phyloP scores from a whole-genome alignment of 306 rosid genomes.

The Trifolium dubium region DNA sequence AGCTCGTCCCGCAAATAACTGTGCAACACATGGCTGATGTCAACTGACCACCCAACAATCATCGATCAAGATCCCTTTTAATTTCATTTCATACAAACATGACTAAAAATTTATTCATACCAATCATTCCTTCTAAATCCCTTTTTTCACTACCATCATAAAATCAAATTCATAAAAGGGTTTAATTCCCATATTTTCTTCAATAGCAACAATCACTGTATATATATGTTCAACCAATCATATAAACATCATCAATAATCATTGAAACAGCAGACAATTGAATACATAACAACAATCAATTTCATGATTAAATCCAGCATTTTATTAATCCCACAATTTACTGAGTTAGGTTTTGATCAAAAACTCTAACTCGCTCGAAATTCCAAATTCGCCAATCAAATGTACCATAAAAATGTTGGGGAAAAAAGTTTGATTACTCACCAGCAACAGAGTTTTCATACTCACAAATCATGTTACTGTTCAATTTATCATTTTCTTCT shows the following conservation, averaged over 20 bases:
- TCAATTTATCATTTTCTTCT: not conserved
- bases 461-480: not conserved
- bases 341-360: not conserved
- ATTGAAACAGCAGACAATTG: not conserved
- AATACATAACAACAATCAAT: not conserved
- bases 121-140: not conserved
- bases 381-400: not conserved
- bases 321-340: not conserved
- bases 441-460: not conserved
- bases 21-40: conserved; percentile 7
- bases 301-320: not conserved
- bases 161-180: not conserved
- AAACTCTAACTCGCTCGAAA: not conserved
- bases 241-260: not conserved
- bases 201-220: not conserved
- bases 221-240: conserved; percentile 3
- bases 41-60: conserved; percentile 12
- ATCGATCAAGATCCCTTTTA: not conserved
- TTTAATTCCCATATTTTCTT: not conserved
- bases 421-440: not conserved
- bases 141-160: not conserved
- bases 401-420: not conserved
- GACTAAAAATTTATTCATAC: not conserved
- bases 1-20: not conserved
- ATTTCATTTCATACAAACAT: not conserved